These are phyloP conservation scores for Capillidium heterosporum DNA, from an alignment of 371 early-diverging fungal genomes.

Conservation along the genomic window DNA sequence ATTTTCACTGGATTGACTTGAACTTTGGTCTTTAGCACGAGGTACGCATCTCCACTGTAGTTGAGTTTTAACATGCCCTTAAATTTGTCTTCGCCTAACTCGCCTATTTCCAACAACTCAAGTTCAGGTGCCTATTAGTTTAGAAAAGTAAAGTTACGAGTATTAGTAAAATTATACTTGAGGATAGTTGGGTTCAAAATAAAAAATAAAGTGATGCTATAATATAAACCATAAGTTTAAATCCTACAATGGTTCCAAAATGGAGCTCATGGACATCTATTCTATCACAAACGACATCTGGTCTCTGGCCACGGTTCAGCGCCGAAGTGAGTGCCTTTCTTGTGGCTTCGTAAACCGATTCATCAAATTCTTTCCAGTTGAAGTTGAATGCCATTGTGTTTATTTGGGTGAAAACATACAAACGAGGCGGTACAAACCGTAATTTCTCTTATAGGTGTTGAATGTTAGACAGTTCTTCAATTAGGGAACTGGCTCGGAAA, in stretches of 20 bases:
- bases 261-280: conserved; percentile 80
- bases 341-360: conserved; percentile 69
- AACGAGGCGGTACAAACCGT: too few species aligned
- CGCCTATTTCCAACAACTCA: conserved; percentile 94
- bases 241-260: conserved; percentile 74
- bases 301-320: conserved; percentile 79
- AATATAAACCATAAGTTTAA: not conserved
- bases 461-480: too few species aligned
- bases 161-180: not conserved
- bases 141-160: not conserved
- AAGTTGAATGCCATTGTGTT: conserved; percentile 94
- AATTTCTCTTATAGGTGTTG: too few species aligned
- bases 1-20: conserved; percentile 75
- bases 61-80: conserved; percentile 86
- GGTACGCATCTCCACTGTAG: conserved; percentile 84
- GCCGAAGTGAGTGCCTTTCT: conserved; percentile 67
- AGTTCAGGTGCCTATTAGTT: conserved; percentile 72
- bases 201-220: not conserved
- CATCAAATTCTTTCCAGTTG: conserved; percentile 82
- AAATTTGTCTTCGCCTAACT: conserved; percentile 77
- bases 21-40: conserved; percentile 84
- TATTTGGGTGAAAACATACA: too few species aligned
- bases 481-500: too few species aligned
- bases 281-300: conserved; percentile 73
- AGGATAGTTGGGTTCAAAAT: not conserved